Base-by-base conservation (phyloP, 148 eudicot genomes). In the Amaranthus cruentus region DNA sequence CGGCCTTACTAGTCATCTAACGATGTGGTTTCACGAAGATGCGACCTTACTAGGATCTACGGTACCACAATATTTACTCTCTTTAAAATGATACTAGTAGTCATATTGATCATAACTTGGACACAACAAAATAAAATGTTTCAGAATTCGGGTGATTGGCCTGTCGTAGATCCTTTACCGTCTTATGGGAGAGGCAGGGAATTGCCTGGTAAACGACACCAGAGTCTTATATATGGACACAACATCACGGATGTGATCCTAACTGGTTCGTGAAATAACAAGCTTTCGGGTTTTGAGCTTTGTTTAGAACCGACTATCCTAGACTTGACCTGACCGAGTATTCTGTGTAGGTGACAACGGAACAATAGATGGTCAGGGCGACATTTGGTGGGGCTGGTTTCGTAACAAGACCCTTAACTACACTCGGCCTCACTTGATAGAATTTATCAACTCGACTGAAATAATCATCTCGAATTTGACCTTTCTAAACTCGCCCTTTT, bases 301-400 rank as follows among this genome's bases (percentile, higher is more conserved):
- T 57, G 18, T 9, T 28, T 21, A 9, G 12, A 7, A 55, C 44
- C 7, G 6, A 6, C 9, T 38, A 38, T 38, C 3, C 6, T 10
- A 62, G 4, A 47, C 14, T 43, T 42, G 6, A 68, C 46, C 53
- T 5, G 56, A 48, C 53, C 2, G 56, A 48, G 71, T 38, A 28
- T 10, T 11, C 6, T 62, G 2, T 43, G 11, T n/a, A 84, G 88
- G 88, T 69, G 73, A 85, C 38, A 80, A 80, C 62, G 88, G 84
- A 60, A 82, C 76, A 13, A 82, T 85, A 55, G 85, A 85, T 44
- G 88, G 88, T 12, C 88, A 82, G 69, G 88, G 88, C 50, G 51
- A 68, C 43, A 55, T 77, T 14, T 85, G 88, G 88, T 85, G 88
- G 88, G 73, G 73, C 60, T 54, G 74, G 80, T 82, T 76, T 73